These are phyloP conservation scores for Chaetomium tenue DNA, from an alignment of 495 filamentous ascomycete genomes.

Conservation along the genomic window DNA sequence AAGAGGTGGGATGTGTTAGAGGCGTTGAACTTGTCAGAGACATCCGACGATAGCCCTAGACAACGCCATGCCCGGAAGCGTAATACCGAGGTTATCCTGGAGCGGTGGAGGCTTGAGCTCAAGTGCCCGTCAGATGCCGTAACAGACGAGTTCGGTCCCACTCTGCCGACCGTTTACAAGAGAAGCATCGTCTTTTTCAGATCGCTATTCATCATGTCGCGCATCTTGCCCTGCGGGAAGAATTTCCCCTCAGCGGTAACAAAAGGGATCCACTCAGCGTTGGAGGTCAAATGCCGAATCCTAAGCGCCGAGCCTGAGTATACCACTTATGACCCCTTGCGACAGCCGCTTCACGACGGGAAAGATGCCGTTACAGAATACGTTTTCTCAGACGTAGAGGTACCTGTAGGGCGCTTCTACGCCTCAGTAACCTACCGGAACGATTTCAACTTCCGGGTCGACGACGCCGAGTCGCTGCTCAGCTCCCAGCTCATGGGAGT, in stretches of 20 bases:
- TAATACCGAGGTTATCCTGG: slow-evolving; percentile 71
- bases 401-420: slow-evolving; percentile 79
- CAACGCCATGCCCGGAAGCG: slow-evolving; percentile 37
- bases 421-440: slow-evolving; percentile 79
- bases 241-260: slow-evolving; percentile 68
- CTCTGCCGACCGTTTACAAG: slow-evolving; percentile 89
- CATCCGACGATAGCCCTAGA: slow-evolving; percentile 51
- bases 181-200: slow-evolving; percentile 92
- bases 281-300: slow-evolving; percentile 79
- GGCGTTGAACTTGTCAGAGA: slow-evolving; percentile 65
- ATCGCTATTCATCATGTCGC: slow-evolving; percentile 80
- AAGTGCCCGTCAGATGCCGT: slow-evolving; percentile 53
- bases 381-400: slow-evolving; percentile 74
- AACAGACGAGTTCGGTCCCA: slow-evolving; percentile 61
- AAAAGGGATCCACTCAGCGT: slow-evolving; percentile 60
- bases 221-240: slow-evolving; percentile 85
- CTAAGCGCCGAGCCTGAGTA: slow-evolving; percentile 54
- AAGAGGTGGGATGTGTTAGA: slow-evolving; percentile 91
- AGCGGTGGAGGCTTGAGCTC: slow-evolving; percentile 85
- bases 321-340: slow-evolving; percentile 62
- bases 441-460: slow-evolving; percentile 85
- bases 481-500: slow-evolving; percentile 89
- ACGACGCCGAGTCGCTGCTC: slow-evolving; percentile 83
- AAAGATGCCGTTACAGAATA: slow-evolving; percentile 70
- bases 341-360: slow-evolving; percentile 67